Evolutionary conservation across 306 rosid species (phyloP).

Genomic region (Malus sylvestris): DNA sequence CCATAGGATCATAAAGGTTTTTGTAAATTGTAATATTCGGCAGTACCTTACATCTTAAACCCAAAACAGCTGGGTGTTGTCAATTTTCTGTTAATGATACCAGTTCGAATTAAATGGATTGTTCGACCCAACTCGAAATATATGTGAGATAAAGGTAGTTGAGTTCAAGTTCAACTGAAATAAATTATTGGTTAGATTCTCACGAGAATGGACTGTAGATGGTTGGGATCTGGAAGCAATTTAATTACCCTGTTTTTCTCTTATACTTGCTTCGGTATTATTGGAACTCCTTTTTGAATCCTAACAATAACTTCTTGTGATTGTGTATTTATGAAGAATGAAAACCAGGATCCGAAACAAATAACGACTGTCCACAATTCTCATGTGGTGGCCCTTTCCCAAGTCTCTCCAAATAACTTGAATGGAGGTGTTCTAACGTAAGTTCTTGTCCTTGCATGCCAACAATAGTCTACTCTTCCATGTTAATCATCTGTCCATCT

Average conservation of each 20-base stretch:
- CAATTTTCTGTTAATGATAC: neutral
- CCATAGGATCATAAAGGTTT: neutral
- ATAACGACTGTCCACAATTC: conserved; percentile 59
- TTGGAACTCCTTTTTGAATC: conserved; percentile 8
- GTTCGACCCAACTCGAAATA: neutral
- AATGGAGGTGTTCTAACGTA: conserved; percentile 76
- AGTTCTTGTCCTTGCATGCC: conserved; percentile 30
- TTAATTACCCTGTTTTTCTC: neutral
- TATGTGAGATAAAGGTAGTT: neutral
- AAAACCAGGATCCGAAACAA: conserved; percentile 68
- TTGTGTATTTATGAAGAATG: conserved; percentile 46
- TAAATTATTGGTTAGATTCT: neutral
- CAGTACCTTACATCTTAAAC: neutral
- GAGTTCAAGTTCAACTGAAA: neutral
- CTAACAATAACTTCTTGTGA: conserved; percentile 22
- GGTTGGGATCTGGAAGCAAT: neutral
- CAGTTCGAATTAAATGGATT: neutral
- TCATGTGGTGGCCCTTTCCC: conserved; percentile 57
- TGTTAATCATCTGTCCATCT: neutral
- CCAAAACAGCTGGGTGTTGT: neutral
- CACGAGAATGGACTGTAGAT: neutral
- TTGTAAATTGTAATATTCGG: neutral
- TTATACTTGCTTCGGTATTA: neutral
- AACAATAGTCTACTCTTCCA: neutral
- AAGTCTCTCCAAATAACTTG: conserved; percentile 63